Evolutionary conservation across 352 stramenopile species (phyloP), one percentile per base, ranked within the genome.

Genomic region (Pythium utonaiense): DNA sequence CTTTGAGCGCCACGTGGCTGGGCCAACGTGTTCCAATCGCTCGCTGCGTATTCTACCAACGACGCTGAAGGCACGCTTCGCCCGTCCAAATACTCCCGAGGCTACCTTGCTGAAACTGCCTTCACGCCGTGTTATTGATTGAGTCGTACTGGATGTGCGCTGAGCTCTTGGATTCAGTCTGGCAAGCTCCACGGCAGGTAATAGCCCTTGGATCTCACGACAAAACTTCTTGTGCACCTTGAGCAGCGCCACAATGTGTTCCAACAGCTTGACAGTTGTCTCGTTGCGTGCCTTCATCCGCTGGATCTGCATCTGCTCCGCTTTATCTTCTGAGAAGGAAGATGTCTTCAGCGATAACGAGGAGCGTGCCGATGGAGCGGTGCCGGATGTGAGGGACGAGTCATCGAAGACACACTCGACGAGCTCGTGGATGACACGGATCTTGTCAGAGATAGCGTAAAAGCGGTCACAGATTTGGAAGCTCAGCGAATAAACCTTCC

Each of bases 221-320:
- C 75, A 74, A 9, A 83, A 55, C 10, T 66, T 64, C 9, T 67
- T 74, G 62, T 86, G 74, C 0, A 76, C 36, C 55, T 77, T 77
- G 8, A 78, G 65, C 27, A 80, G 58, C 0, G 40, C 56, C 38
- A 67, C 75, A 28, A 83, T 57, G 0, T 44, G 48, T 28, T 80
- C 77, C 10, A 83, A 25, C 0, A 63, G 38, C 16, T 73, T 72
- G 21, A 64, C 68, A n/a, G 51, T 64, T 48, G 41, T 62, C 24
- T 83, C 75, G 28, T 69, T 73, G 7, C 72, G 67, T 3, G 51
- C 14, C 47, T 80, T 78, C 13, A 66, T 64, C 9, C n/a, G 52
- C 30, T 73, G 64, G 17, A 69, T 58, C 24, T 67, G 28, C 22
- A 28, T 28, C 10, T 71, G 61, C 0, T 60, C 38, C 0, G 36